phyloP scores from a whole-genome alignment of 2,329 filamentous ascomycete genomes.

The Elsinoe fawcettii region DNA sequence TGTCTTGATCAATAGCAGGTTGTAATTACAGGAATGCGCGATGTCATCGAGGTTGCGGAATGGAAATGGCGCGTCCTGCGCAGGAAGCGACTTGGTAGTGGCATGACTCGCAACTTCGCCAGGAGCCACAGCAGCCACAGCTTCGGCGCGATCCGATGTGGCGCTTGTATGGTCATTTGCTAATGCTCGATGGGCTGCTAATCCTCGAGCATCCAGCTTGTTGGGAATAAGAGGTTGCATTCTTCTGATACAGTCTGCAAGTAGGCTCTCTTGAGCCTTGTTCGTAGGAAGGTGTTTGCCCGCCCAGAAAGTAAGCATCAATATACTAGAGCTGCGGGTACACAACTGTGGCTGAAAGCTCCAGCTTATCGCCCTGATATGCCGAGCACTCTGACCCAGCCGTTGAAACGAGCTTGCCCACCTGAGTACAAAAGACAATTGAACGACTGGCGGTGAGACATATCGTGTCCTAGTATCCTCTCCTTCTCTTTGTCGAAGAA shows the following conservation, averaged over 20 bases:
- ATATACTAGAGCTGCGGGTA: not conserved
- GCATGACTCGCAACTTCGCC: not conserved
- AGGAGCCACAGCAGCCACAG: not conserved
- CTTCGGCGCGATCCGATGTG: constrained; percentile 13
- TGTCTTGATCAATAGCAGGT: too few relatives aligned
- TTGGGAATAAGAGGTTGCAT: not conserved
- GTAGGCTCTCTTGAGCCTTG: too few relatives aligned
- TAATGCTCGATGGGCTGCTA: not conserved
- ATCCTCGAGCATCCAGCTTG: not conserved
- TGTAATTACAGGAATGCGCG: too few relatives aligned
- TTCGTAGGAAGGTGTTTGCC: not conserved
- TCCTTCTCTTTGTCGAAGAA: not conserved
- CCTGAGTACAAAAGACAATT: constrained; percentile 15
- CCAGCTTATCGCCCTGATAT: constrained; percentile 12
- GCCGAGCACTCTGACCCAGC: constrained; percentile 9
- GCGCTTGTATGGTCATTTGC: not conserved
- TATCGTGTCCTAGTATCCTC: constrained; percentile 6
- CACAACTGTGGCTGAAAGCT: constrained; percentile 10
- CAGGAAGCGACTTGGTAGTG: not conserved
- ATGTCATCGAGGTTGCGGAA: too few relatives aligned
- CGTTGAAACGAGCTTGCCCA: constrained; percentile 10
- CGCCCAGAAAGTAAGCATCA: not conserved
- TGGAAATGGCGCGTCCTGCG: not conserved
- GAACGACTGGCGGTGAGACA: constrained; percentile 14
- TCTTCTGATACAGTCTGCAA: too few relatives aligned